These are phyloP conservation scores for Trametes sanguinea DNA, from an alignment of 768 basidiomycete species.

Conservation along the genomic window DNA sequence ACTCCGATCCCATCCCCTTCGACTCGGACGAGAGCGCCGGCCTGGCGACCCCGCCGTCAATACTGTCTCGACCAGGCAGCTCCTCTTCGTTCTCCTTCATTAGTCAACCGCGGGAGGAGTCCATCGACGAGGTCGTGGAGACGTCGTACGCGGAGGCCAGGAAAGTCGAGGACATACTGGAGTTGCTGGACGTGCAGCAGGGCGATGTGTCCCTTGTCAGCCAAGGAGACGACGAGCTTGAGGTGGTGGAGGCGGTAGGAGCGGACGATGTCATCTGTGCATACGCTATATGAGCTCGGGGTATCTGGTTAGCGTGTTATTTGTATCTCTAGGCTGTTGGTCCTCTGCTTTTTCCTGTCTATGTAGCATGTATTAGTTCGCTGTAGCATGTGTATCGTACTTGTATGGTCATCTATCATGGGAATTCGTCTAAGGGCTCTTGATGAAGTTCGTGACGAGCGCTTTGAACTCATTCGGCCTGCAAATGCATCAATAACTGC, in stretches of 20 bases:
- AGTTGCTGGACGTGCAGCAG: background rate
- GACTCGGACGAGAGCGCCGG: conserved; percentile 6
- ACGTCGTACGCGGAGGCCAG: background rate
- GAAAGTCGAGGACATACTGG: conserved; percentile 16
- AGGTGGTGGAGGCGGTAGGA: background rate
- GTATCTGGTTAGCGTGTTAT: background rate
- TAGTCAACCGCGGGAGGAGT: background rate
- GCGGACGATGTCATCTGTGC: conserved; percentile 1
- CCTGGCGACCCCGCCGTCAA: conserved; percentile 4
- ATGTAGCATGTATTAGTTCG: background rate
- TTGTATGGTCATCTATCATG: background rate
- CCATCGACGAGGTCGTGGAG: background rate
- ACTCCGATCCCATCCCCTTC: background rate
- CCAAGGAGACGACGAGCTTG: background rate
- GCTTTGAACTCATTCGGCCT: conserved; percentile 60
- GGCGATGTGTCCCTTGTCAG: background rate
- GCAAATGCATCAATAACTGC: background rate
- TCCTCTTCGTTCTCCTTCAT: conserved; percentile 14
- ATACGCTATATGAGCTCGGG: conserved; percentile 9
- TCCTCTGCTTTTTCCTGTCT: background rate
- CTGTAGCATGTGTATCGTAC: conserved; percentile 6
- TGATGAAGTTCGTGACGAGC: conserved; percentile 36
- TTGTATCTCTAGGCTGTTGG: background rate
- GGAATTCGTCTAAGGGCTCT: conserved; percentile 3
- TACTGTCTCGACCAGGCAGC: conserved; percentile 7